Evolutionary conservation across 1,284 basidiomycete species (phyloP).

Genomic region (Sanghuangporus sanghuang): DNA sequence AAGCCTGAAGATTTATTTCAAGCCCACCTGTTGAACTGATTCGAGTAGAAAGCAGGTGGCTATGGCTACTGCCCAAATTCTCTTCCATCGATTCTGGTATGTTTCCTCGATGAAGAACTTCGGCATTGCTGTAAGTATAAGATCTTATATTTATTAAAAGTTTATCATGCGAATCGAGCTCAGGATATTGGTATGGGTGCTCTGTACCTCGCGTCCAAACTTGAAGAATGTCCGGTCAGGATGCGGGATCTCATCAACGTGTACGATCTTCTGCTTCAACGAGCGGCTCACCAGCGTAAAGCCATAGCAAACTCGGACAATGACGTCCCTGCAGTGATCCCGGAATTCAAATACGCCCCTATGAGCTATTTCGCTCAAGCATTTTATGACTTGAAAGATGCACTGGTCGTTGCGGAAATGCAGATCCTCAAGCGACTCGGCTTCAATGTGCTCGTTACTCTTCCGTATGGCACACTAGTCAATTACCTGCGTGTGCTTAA

Average conservation of each 20-base stretch:
- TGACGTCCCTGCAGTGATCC: constrained; percentile 25
- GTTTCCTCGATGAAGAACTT: constrained; percentile 93
- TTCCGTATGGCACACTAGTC: constrained; percentile 92
- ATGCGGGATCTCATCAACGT: constrained; percentile 94
- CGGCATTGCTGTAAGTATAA: constrained; percentile 70
- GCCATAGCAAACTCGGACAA: constrained; percentile 20
- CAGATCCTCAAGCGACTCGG: constrained; percentile 93
- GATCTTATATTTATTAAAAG: background rate
- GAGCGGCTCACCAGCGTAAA: constrained; percentile 38
- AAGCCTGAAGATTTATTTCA: constrained; percentile 26
- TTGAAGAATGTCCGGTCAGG: constrained; percentile 89
- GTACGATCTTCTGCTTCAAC: constrained; percentile 81
- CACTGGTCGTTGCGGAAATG: constrained; percentile 93
- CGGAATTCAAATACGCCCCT: constrained; percentile 67
- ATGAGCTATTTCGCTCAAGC: constrained; percentile 82
- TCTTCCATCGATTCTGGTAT: constrained; percentile 97
- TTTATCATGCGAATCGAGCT: constrained; percentile 9
- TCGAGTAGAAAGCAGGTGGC: constrained; percentile 83
- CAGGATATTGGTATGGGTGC: constrained; percentile 92
- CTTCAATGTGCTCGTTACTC: constrained; percentile 83
- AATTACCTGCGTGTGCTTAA: constrained; percentile 93
- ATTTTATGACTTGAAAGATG: constrained; percentile 87
- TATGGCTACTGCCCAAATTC: constrained; percentile 91
- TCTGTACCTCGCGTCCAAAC: constrained; percentile 91
- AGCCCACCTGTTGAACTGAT: background rate